Evolutionary conservation across 305 asterid species (phyloP), one percentile per base, ranked within the genome.

Genomic region (Solanum hybrid): DNA sequence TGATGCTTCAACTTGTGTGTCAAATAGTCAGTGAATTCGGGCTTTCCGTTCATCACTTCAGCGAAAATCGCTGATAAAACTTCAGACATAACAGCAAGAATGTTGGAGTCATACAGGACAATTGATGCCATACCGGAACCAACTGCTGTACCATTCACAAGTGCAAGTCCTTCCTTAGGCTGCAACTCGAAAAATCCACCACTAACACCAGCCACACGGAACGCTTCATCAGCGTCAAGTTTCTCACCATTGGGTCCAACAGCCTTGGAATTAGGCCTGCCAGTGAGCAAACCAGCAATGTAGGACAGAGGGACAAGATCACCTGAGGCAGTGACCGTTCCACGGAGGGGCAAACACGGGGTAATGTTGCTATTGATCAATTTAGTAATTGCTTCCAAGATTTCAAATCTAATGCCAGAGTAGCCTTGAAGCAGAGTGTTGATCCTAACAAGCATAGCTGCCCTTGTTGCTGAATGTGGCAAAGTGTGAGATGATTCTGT

Each of bases 281-380:
- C 64, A 45, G 64, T 45, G 64, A 45, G 64, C 22, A 14, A 45
- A 45, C 64, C 22, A 45, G 8, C 64, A 45, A 45, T 45, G 64
- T 45, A 45, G 22, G 22, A 45, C 22, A 45, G 22, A 45, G 22
- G 64, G 8, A 45, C 22, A 45, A 45, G 64, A 45, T 45, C 64
- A 45, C 64, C 64, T 17, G 22, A 45, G 64, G 64, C 22, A 45
- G 22, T 45, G 64, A 96, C 95, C 35, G 98, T 95, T 73, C 99
- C 99, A 22, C 98, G 98, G 79, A 96, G 98, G 77, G 93, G 93
- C 69, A 91, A 84, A 42, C 91, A 88, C 8, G 93, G 93, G 27
- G 92, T 91, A 8, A 91, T 31, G 34, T 90, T 88, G 80, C 34
- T 85, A 29, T 71, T 71, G 29, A 71, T 26, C 32, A n/a, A 71